Base-by-base conservation (phyloP, 2,329 filamentous ascomycete species). In the Colletotrichum sp. region DNA sequence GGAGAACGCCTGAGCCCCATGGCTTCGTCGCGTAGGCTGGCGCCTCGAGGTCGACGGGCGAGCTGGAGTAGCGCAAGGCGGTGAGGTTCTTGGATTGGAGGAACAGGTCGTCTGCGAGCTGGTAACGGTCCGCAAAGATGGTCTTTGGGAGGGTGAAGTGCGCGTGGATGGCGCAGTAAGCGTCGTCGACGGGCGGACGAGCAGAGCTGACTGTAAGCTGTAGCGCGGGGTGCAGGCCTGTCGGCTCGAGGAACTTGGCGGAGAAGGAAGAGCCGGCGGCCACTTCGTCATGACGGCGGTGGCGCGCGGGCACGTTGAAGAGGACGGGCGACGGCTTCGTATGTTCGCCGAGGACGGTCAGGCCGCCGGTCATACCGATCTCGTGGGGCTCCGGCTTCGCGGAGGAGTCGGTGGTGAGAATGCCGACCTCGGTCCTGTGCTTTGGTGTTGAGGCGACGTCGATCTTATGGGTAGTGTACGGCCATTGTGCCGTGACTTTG, bases 101-200 rank as follows among this genome's bases (percentile, higher is more conserved):
- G 85, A 98, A 97, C 7, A 98, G 89, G 1, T 90, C 85, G 82
- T 96, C 95, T 28, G 88, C 89, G 76, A 98, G 90, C 84, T 98
- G 95, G 85, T 98, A 98, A 81, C 93, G 93, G 87, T 99, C 96
- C 52, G 94, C 92, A 84, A 99, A 98, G 77, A 98, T 89, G 65
- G 89, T 86, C 30, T 93, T 94, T 2, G 96, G 96, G 4, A 98
- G 90, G 1, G 95, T 98, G 30, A 98, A 86, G 84, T 98, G 95
- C 13, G 94, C 91, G 84, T 98, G 93, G 1, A 96, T 88, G 18
- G 90, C 90, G 84, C 96, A 98, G 34, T 87, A 86, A n/a, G 88
- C 86, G 59, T 90, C 89, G 67, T 89, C 82, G 80, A 88, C 85
- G 1, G 90, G 90, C 18, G 90, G 85, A 26, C 87, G 82, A 28